Conservation (phyloP, 352 stramenopile species). For the Phytophthora megakarya region DNA sequence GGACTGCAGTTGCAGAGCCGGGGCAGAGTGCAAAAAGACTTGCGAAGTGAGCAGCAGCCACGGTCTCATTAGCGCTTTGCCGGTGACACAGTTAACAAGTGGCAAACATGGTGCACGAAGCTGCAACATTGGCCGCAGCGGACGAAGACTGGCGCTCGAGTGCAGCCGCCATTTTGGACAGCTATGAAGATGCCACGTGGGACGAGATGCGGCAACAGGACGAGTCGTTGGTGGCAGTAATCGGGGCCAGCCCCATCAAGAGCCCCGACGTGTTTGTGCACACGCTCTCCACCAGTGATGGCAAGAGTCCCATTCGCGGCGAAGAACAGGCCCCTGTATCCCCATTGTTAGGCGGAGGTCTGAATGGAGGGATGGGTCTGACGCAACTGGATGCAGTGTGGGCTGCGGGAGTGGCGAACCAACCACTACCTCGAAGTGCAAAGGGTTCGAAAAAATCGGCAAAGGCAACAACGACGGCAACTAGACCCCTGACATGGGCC, state of each 20-base stretch:
- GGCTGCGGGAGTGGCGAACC: constrained; percentile 21
- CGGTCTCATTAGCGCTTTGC: constrained; percentile 23
- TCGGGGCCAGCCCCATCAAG: constrained; percentile 21
- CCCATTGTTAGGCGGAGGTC: neutral
- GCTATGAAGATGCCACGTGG: constrained; percentile 26
- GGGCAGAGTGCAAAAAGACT: neutral
- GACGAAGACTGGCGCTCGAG: constrained; percentile 26
- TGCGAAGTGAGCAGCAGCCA: constrained; percentile 24
- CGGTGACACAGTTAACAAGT: neutral
- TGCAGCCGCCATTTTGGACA: constrained; percentile 22
- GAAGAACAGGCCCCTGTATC: constrained; percentile 17
- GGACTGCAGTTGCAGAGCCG: neutral
- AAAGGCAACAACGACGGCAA: constrained; percentile 19
- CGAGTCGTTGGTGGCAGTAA: constrained; percentile 1
- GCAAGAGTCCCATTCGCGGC: constrained; percentile 18
- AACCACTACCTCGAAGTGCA: constrained; percentile 6
- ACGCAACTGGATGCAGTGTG: constrained; percentile 26
- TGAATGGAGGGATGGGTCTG: neutral
- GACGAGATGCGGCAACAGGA: constrained; percentile 27
- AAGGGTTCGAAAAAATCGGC: constrained; percentile 23
- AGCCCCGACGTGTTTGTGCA: constrained; percentile 20
- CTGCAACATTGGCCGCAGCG: neutral
- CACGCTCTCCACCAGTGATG: constrained; percentile 14
- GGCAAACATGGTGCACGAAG: constrained; percentile 21
- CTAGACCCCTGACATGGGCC: constrained; percentile 23